Base-by-base conservation (phyloP, 768 basidiomycete species). In the Cyathus striatus region DNA sequence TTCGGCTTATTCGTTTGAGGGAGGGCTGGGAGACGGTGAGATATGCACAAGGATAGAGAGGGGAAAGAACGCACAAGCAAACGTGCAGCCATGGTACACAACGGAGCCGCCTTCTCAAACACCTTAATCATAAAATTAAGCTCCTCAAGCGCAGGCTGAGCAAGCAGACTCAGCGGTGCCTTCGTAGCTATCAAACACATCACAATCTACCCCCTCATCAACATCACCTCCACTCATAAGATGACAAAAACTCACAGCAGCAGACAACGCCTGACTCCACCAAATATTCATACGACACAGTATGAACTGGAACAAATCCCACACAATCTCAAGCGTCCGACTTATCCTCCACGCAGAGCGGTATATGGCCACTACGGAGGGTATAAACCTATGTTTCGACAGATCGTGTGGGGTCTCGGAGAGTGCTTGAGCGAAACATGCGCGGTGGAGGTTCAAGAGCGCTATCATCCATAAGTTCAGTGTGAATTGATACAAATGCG, bases 361-460 rank as follows among this genome's bases (percentile, higher is more conserved):
- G 59, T 84, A 87, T 12, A 78, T 76, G 0, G 86, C 81, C 58
- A 83, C 72, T 4, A 86, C 80, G 1, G 86, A 89, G 1, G 81
- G 78, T 0, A 78, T 70, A 56, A 79, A 86, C 51, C 66, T 72
- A 51, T 87, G 83, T 43, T 69, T 70, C 38, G 81, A 63, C 2
- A 79, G 64, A 42, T 86, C 79, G 6, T 60, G 50, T 1, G 80
- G 78, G 38, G 66, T 64, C 35, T 85, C 83, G 40, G 76, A 74
- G 16, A 88, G 58, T 0, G 83, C 81, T 51, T 79, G 79, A 2
- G 78, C 78, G 51, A 86, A 82, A 56, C 83, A 85, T 13, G 76
- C 68, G 22, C 84, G 70, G 53, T 86, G 85, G 13, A 88, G 65
- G 50, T 78, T 78, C 23, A 86, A 61, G 24, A 86, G 64, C 0